Conservation (phyloP, 805 yeast genomes). For the Pichia cephalocereana region DNA sequence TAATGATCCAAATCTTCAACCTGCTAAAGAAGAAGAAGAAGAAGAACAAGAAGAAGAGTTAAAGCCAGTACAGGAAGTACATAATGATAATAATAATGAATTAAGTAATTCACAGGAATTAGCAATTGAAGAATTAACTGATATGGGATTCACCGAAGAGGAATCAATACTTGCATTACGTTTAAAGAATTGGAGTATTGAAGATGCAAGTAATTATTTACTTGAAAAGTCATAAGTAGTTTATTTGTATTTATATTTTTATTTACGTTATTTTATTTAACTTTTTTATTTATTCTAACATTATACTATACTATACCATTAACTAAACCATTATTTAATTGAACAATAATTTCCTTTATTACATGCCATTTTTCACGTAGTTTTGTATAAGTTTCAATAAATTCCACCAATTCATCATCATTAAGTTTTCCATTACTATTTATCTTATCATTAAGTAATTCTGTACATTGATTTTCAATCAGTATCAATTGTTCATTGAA, state of each 20-base stretch:
- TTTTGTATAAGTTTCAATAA: slow-evolving; percentile 30
- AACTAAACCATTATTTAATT: slow-evolving; percentile 38
- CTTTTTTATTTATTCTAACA: slow-evolving; percentile 26
- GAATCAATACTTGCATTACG: slow-evolving; percentile 63
- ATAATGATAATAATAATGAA: no score
- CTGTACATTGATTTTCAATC: neutral
- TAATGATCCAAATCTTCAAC: slow-evolving; percentile 30
- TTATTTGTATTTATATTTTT: neutral
- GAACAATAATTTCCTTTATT: slow-evolving; percentile 36
- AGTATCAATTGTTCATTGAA: slow-evolving; percentile 8
- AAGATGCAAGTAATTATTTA: slow-evolving; percentile 78
- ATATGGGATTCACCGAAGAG: slow-evolving; percentile 77
- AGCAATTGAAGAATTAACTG: slow-evolving; percentile 69
- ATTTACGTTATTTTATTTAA: slow-evolving; percentile 29
- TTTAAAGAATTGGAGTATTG: slow-evolving; percentile 64
- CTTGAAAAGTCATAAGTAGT: slow-evolving; percentile 53
- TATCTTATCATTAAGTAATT: no score
- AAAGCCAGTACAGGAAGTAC: neutral
- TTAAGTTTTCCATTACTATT: neutral
- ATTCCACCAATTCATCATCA: neutral
- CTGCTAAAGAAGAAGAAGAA: slow-evolving; percentile 9
- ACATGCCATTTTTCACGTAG: slow-evolving; percentile 36
- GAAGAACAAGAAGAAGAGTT: neutral
- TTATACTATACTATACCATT: slow-evolving; percentile 19
- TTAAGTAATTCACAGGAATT: slow-evolving; percentile 24